Conservation (phyloP, 2,329 filamentous ascomycete genomes). For the Penicillium vulpinum region DNA sequence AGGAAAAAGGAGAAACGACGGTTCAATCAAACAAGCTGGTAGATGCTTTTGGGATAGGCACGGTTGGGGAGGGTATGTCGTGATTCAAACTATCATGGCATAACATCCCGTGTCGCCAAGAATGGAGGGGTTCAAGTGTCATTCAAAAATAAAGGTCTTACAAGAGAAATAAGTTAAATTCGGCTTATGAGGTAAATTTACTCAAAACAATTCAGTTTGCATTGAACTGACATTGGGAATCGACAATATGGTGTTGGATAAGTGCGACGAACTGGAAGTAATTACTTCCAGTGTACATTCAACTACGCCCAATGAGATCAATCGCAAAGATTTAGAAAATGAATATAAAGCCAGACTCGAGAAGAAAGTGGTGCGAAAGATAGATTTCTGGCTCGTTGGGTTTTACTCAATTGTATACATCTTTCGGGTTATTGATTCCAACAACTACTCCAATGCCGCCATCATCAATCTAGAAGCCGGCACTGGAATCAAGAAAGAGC, state of each 20-base stretch:
- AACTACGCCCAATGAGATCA: slow-evolving; percentile 2
- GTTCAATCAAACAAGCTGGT: not conserved
- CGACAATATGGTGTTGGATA: slow-evolving; percentile 1
- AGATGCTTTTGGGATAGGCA: not conserved
- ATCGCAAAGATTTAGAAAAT: not conserved
- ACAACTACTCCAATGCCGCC: slow-evolving; percentile 44
- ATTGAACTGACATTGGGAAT: not conserved
- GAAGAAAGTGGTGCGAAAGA: slow-evolving; percentile 35
- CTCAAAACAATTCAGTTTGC: not conserved
- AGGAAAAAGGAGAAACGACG: not conserved
- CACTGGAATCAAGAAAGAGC: slow-evolving; percentile 43
- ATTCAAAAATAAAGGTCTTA: too few species aligned
- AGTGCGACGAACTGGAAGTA: slow-evolving; percentile 2
- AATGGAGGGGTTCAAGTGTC: not conserved
- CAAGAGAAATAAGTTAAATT: not conserved
- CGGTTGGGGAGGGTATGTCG: slow-evolving; percentile 16
- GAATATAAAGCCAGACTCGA: slow-evolving; percentile 23
- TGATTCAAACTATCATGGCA: slow-evolving; percentile 28
- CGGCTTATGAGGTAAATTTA: not conserved
- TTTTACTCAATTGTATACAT: slow-evolving; percentile 43
- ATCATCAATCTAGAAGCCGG: slow-evolving; percentile 46
- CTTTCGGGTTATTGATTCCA: slow-evolving; percentile 43
- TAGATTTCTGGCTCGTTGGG: slow-evolving; percentile 34
- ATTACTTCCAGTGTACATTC: slow-evolving; percentile 6
- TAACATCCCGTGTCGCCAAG: slow-evolving; percentile 1